These are phyloP conservation scores for Ocimum tenuiflorum DNA, from an alignment of 257 asterid genomes.

Conservation along the genomic window DNA sequence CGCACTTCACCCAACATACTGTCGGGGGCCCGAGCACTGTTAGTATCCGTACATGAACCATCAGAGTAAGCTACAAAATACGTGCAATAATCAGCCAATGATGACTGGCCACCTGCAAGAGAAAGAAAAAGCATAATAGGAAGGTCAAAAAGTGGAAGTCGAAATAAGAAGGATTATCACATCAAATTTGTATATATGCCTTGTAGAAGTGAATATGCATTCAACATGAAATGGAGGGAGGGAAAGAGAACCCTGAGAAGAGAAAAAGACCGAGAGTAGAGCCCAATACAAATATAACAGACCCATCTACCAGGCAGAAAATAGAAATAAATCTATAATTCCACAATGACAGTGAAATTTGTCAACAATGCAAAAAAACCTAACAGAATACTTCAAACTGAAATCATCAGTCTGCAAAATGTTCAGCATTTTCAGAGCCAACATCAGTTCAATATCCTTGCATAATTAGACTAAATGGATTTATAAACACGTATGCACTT, in stretches of 20 bases:
- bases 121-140: not conserved
- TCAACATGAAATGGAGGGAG: not conserved
- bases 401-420: not conserved
- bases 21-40: constrained; percentile 94
- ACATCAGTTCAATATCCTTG: not conserved
- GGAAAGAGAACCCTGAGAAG: not conserved
- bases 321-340: not conserved
- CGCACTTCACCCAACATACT: constrained; percentile 97
- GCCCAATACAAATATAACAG: not conserved
- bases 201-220: not conserved
- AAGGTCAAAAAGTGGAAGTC: constrained; percentile 1
- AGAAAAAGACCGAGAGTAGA: not conserved
- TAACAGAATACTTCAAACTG: not conserved
- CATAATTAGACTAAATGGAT: not conserved
- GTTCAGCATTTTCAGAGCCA: not conserved
- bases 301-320: not conserved
- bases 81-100: constrained; percentile 98
- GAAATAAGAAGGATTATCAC: not conserved
- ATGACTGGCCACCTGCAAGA: constrained; percentile 91
- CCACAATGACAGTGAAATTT: not conserved
- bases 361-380: not conserved
- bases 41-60: constrained; percentile 95
- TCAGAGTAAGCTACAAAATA: constrained; percentile 95
- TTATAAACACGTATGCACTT: not conserved
- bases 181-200: not conserved